Percentiles rank a stretch among this genome's conserved stretches.
phyloP scores from a whole-genome alignment of 768 basidiomycete species.

The Amanita exitialis region DNA sequence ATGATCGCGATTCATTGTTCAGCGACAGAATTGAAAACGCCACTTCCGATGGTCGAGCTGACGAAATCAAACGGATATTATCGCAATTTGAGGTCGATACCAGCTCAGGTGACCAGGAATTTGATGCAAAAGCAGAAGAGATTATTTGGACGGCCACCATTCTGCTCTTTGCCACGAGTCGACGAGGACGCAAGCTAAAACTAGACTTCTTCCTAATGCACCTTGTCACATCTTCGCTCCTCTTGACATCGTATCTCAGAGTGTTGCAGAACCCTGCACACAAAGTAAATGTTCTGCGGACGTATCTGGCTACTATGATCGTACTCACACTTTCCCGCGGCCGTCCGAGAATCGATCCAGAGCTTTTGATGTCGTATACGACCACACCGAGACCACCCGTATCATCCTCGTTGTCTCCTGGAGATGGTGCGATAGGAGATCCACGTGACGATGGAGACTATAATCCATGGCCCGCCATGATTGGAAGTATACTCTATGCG shows the following conservation, averaged over 20 bases:
- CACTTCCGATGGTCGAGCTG: constrained; percentile 25
- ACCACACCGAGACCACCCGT: constrained; percentile 29
- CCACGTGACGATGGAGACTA: constrained; percentile 24
- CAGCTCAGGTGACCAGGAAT: constrained; percentile 19
- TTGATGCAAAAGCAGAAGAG: constrained; percentile 38
- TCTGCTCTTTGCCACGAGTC: constrained; percentile 36
- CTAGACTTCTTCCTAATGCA: constrained; percentile 56
- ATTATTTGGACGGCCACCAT: constrained; percentile 37
- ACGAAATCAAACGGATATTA: constrained; percentile 35
- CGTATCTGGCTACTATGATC: constrained; percentile 28
- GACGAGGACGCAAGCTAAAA: constrained; percentile 34
- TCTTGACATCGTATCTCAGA: constrained; percentile 32
- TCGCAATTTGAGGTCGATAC: constrained; percentile 28
- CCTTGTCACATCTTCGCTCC: constrained; percentile 39
- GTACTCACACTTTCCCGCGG: constrained; percentile 32
- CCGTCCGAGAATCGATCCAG: constrained; percentile 40
- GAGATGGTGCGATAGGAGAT: constrained; percentile 22
- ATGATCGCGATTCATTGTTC: constrained; percentile 35
- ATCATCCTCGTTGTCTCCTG: constrained; percentile 5
- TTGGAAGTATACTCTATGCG: constrained; percentile 34
- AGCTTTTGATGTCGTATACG: constrained; percentile 35
- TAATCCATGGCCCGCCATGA: constrained; percentile 44
- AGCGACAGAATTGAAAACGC: constrained; percentile 23
- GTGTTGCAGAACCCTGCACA: constrained; percentile 21
- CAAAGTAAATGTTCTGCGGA: constrained; percentile 35